Evolutionary conservation across 1,139 yeast species (phyloP).

Genomic region (Pneumocystis oryctolagi): DNA sequence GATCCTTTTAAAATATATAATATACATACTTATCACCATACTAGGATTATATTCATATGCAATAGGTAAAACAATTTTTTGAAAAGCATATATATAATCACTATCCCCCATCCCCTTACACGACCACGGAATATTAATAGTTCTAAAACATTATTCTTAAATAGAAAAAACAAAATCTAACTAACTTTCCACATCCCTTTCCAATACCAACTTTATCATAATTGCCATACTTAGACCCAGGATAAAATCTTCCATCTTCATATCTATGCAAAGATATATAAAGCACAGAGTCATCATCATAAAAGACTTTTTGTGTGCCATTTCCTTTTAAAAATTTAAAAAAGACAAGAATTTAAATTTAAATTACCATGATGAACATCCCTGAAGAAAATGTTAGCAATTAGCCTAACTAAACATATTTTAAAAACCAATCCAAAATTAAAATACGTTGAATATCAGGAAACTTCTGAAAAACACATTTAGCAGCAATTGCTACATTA

Average conservation of each 20-base stretch:
- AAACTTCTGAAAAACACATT: conserved; percentile 60
- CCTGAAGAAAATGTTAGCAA: background rate
- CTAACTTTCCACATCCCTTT: conserved; percentile 56
- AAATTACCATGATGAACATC: conserved; percentile 15
- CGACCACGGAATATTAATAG: conserved; percentile 89
- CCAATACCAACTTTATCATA: conserved; percentile 72
- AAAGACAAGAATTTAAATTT: background rate
- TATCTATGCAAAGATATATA: conserved; percentile 85
- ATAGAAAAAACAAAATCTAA: background rate
- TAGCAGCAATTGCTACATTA: conserved; percentile 95
- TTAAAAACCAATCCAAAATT: conserved; percentile 76
- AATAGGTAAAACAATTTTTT: conserved; percentile 75
- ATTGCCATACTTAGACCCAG: conserved; percentile 70
- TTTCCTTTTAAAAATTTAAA: conserved; percentile 46
- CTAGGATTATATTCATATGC: conserved; percentile 87
- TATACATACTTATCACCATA: conserved; percentile 42
- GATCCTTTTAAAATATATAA: background rate
- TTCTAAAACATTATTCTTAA: conserved; percentile 17
- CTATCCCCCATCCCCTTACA: conserved; percentile 89
- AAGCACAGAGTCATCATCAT: conserved; percentile 75
- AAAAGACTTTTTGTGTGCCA: conserved; percentile 89
- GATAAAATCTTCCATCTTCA: conserved; percentile 84
- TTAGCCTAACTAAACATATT: background rate
- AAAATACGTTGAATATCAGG: conserved; percentile 74
- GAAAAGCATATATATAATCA: conserved; percentile 86